Base-by-base conservation (phyloP, 345 rosid species). In the Populus simonii region DNA sequence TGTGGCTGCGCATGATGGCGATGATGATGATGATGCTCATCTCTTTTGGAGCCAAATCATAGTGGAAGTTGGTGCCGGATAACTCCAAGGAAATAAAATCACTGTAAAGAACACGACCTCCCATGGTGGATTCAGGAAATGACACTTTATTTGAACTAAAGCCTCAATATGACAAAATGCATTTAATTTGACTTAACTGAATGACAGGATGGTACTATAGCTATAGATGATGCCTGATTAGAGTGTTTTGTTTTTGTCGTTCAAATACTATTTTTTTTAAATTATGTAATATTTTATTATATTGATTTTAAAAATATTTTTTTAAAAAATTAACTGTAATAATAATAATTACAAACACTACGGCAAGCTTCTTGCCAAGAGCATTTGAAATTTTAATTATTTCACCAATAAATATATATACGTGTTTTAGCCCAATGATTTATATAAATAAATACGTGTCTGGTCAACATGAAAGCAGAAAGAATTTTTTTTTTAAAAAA, bases 41-140 rank as follows among this genome's bases (percentile, higher is more conserved):
- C 39, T 29, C 17, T 36, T 74, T 80, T 75, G 75, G 80, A 74
- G 81, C 84, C 84, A 73, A 76, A 55, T 45, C 43, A 62, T 74
- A 71, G 76, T 33, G 65, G 20, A 18, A 67, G 66, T 49, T 74
- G 17, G 22, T 70, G 18, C 15, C 49, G 59, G 57, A 11, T 70
- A 66, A 11, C 38, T 66, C 68, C 35, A 7, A 27, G 20, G n/a
- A 18, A 65, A 65, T 20, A 65, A 65, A 31, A 45, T 13, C 17
- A 47, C 68, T 13, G 5, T 29, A 31, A 13, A 13, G 68, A 29
- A 27, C 31, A 31, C 15, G 35, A 31, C n/a, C 17, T 66, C 38
- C 11, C 51, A 47, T 47, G 16, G 51, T 12, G 51, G 17, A 15
- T 41, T 11, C 12, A 12, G 18, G 51, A 47, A 47, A 47, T 13